phyloP scores from a whole-genome alignment of 225 moss, liverwort and hornwort genomes.

The Asterella californica region DNA sequence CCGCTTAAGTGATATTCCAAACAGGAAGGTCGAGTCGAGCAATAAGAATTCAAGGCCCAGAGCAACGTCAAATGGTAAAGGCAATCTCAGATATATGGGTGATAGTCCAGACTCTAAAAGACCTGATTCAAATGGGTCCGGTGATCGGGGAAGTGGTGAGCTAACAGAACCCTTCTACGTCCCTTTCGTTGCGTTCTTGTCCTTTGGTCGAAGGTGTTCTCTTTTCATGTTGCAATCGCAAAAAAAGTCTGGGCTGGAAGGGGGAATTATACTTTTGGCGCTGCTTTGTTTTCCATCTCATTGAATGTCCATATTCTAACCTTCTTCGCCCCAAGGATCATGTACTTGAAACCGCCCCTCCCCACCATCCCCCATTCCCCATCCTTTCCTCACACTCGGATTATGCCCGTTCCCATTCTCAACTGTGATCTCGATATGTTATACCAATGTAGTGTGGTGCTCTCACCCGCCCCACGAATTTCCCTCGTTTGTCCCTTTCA shows the following conservation, averaged over 20 bases:
- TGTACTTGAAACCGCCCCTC: background rate
- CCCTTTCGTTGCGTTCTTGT: background rate
- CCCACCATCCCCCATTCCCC: background rate
- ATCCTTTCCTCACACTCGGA: background rate
- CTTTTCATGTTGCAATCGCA: background rate
- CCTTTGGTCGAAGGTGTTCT: background rate
- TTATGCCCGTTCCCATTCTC: background rate
- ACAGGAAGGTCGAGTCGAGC: constrained; percentile 49
- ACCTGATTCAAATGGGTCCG: constrained; percentile 28
- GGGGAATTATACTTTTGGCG: background rate
- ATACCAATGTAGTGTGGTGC: background rate
- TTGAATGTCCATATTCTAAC: background rate
- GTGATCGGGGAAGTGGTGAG: constrained; percentile 38
- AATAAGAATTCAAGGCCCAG: constrained; percentile 22
- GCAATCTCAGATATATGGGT: constrained; percentile 43
- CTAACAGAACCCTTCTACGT: background rate
- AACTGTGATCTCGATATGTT: background rate
- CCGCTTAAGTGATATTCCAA: constrained; percentile 48
- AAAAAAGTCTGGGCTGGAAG: background rate
- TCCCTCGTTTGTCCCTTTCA: background rate
- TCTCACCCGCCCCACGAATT: background rate
- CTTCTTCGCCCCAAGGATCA: background rate
- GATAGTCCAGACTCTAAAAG: constrained; percentile 41
- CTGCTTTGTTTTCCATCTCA: background rate
- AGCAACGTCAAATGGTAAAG: constrained; percentile 31